Evolutionary conservation across 192 early-diverging fungal species (phyloP).

Genomic region (Coemansia sp.): DNA sequence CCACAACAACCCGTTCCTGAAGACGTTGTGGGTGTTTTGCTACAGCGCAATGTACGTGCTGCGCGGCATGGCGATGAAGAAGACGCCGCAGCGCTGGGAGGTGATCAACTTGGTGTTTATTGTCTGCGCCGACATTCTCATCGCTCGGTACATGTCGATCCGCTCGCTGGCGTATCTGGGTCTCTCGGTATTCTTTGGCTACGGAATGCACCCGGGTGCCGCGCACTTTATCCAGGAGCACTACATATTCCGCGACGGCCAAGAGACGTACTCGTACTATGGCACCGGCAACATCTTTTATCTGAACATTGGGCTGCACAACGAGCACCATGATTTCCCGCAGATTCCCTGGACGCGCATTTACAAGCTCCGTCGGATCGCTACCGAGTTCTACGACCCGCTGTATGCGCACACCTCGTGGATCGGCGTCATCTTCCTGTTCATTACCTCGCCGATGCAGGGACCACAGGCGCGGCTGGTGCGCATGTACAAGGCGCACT

Average conservation of each 20-base stretch:
- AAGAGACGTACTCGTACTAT: constrained; percentile 98
- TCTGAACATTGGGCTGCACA: constrained; percentile 97
- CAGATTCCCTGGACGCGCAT: constrained; percentile 83
- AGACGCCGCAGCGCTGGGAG: constrained; percentile 71
- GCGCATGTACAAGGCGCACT: constrained; percentile 66
- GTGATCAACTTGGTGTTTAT: constrained; percentile 72
- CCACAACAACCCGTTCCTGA: constrained; percentile 62
- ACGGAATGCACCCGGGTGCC: constrained; percentile 85
- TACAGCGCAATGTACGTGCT: constrained; percentile 84
- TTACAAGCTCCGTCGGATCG: constrained; percentile 72
- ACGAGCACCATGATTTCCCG: constrained; percentile 97
- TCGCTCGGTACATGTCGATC: constrained; percentile 56
- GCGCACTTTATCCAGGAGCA: constrained; percentile 98
- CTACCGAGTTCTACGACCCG: constrained; percentile 86
- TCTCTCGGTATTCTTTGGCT: constrained; percentile 72
- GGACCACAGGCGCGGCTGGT: constrained; percentile 81
- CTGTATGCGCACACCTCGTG: constrained; percentile 82
- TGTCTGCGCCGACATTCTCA: constrained; percentile 51
- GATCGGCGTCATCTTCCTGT: constrained; percentile 77
- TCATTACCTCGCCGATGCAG: constrained; percentile 66
- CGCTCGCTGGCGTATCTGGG: constrained; percentile 66
- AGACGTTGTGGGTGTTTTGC: constrained; percentile 77
- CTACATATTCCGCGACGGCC: constrained; percentile 88
- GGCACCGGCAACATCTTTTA: constrained; percentile 79
- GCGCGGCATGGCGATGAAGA: constrained; percentile 64